These are phyloP conservation scores for Yamadazyma sp. DNA, from an alignment of 805 yeast genomes.

Conservation along the genomic window DNA sequence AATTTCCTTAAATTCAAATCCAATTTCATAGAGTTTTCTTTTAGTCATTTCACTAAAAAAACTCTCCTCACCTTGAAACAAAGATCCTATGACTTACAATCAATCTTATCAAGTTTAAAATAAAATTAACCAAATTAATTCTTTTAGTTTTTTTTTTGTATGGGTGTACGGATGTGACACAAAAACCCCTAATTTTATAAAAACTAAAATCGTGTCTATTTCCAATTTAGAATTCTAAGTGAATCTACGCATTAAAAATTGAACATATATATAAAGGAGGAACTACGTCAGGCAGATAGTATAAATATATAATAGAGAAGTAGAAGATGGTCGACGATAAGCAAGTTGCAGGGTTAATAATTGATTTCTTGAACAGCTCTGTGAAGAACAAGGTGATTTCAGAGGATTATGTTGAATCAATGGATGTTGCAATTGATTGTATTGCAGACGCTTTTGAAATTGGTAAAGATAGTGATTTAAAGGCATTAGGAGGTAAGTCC, in stretches of 20 bases:
- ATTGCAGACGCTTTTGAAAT: conserved; percentile 82
- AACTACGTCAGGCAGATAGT: too few relatives aligned
- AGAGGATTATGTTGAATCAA: conserved; percentile 80
- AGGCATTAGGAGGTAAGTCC: conserved; percentile 46
- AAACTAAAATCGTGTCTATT: too few relatives aligned
- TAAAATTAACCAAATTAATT: too few relatives aligned
- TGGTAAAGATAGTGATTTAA: conserved; percentile 38
- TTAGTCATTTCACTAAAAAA: conserved; percentile 26
- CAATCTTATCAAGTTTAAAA: too few relatives aligned
- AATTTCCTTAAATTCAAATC: conserved; percentile 53
- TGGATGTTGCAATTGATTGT: conserved; percentile 93
- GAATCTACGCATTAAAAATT: too few relatives aligned
- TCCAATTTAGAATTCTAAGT: too few relatives aligned
- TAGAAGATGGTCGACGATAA: conserved; percentile 30
- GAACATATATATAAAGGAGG: too few relatives aligned
- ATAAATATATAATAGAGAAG: too few relatives aligned
- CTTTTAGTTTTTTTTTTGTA: too few relatives aligned
- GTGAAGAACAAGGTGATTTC: conserved; percentile 61
- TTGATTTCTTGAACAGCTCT: conserved; percentile 62
- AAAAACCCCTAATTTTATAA: too few relatives aligned
- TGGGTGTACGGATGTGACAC: too few relatives aligned
- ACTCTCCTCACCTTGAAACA: conserved; percentile 8
- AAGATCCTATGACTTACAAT: too few relatives aligned
- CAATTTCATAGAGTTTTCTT: conserved; percentile 32
- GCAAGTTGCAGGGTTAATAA: conserved; percentile 70